Percentiles rank a stretch among this genome's conserved stretches.
These are phyloP conservation scores for Primulina tabacum DNA, from an alignment of 257 asterid genomes.

Conservation along the genomic window DNA sequence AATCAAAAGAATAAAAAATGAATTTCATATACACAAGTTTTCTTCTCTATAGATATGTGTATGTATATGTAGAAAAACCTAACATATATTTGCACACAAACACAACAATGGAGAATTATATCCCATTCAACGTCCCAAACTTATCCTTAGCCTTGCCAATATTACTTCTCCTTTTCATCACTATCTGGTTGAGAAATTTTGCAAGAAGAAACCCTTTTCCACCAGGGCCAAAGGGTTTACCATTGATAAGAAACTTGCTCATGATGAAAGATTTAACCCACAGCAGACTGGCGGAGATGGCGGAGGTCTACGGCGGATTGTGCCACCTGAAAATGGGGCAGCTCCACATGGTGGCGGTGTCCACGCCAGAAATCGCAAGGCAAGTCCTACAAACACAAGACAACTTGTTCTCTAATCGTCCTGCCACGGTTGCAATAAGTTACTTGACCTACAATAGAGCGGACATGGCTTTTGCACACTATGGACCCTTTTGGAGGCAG, in stretches of 20 bases:
- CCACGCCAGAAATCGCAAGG: not conserved
- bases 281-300: not conserved
- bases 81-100: not conserved
- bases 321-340: too few species aligned
- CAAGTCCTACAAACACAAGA: not conserved
- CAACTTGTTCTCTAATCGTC: not conserved
- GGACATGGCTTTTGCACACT: not conserved
- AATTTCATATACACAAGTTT: too few species aligned
- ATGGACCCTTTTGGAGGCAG: not conserved
- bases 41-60: not conserved
- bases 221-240: not conserved
- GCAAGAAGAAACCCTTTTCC: not conserved
- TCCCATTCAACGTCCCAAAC: constrained; percentile 19
- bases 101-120: constrained; percentile 17
- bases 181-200: not conserved
- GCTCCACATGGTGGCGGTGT: not conserved
- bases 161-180: constrained; percentile 12
- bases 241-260: not conserved
- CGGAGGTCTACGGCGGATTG: not conserved
- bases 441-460: not conserved
- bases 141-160: constrained; percentile 18
- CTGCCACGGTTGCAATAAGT: not conserved
- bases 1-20: too few species aligned
- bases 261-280: not conserved
- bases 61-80: too few species aligned